phyloP scores from a whole-genome alignment of 2,329 filamentous ascomycete genomes.

The Stachybotrys chartarum region DNA sequence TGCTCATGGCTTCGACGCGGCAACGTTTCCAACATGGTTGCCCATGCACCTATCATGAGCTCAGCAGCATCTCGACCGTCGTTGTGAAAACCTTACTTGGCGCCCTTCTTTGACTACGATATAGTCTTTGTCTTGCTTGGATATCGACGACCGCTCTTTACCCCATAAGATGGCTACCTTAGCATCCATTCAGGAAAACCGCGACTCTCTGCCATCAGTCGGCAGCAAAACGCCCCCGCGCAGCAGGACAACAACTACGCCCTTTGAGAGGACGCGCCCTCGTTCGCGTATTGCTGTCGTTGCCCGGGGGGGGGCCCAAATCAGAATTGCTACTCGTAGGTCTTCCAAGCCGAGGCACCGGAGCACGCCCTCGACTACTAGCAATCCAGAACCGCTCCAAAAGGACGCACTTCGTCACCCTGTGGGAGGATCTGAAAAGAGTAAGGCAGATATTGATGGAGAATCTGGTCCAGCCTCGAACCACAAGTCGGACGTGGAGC shows the following conservation, averaged over 20 bases:
- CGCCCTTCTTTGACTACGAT: neutral
- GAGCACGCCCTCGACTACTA: neutral
- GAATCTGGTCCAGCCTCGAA: neutral
- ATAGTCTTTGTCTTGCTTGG: neutral
- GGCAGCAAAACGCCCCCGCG: slow-evolving; percentile 3
- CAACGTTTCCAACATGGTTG: neutral
- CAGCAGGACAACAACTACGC: slow-evolving; percentile 6
- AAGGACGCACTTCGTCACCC: no score
- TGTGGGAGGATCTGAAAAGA: no score
- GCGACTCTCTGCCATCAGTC: neutral
- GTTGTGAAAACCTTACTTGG: neutral
- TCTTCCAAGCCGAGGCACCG: neutral
- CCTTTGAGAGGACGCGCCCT: slow-evolving; percentile 7
- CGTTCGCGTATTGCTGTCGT: slow-evolving; percentile 18
- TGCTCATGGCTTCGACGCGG: neutral
- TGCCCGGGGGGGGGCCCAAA: slow-evolving; percentile 15
- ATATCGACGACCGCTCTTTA: neutral
- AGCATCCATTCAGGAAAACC: slow-evolving; percentile 15
- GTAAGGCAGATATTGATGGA: neutral
- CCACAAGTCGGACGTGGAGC: neutral
- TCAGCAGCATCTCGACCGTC: neutral
- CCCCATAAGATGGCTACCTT: slow-evolving; percentile 18
- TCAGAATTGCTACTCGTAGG: slow-evolving; percentile 7
- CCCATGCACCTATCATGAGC: neutral
- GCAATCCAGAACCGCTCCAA: no score